Evolutionary conservation across 345 rosid species (phyloP).

Genomic region (Gossypium raimondii): DNA sequence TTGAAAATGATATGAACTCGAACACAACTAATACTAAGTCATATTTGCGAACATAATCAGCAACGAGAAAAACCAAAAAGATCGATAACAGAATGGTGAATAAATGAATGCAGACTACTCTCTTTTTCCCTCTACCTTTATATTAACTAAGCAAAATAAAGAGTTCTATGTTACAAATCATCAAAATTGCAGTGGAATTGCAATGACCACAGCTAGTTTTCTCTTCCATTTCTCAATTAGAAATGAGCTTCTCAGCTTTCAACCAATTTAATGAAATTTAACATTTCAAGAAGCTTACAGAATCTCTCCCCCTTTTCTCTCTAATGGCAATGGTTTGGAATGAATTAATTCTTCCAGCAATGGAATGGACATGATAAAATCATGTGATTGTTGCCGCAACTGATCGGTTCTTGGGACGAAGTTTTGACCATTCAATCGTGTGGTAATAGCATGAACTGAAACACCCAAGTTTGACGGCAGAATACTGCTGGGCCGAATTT

Average conservation of each 20-base stretch:
- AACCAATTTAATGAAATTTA: conserved; percentile 12
- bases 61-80: no score
- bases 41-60: no score
- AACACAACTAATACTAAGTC: no score
- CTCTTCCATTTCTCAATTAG: conserved; percentile 28
- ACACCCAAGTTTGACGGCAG: not conserved
- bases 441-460: not conserved
- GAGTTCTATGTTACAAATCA: conserved; percentile 49
- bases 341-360: conserved; percentile 11
- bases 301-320: not conserved
- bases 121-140: conserved; percentile 29
- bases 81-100: conserved; percentile 16
- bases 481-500: conserved; percentile 16
- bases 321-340: conserved; percentile 18
- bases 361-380: no score
- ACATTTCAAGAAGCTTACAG: no score
- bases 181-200: conserved; percentile 37
- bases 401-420: no score
- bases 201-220: conserved; percentile 22
- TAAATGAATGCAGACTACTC: conserved; percentile 33
- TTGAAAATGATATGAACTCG: no score
- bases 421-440: no score
- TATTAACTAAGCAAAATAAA: conserved; percentile 28
- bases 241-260: conserved; percentile 22
- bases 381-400: no score